These are phyloP conservation scores for Candida boleticola DNA, from an alignment of 805 yeast species.

Conservation along the genomic window DNA sequence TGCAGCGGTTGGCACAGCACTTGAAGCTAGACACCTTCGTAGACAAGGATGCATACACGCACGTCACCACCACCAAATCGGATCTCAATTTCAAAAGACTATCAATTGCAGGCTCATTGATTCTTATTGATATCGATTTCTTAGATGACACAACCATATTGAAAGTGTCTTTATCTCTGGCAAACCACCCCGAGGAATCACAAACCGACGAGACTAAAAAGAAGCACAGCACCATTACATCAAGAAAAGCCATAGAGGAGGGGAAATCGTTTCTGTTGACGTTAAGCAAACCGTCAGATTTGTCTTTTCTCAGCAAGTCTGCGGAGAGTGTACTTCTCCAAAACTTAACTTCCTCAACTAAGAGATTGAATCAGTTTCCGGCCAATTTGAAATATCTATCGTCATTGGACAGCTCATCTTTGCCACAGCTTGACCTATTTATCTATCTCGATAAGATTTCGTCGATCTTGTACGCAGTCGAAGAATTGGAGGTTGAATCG, in stretches of 20 bases:
- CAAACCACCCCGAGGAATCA: conserved; percentile 18
- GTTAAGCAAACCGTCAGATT: background rate
- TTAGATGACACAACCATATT: conserved; percentile 21
- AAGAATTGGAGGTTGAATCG: conserved; percentile 20
- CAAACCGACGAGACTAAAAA: conserved; percentile 2
- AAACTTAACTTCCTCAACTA: conserved; percentile 18
- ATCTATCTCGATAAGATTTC: conserved; percentile 29
- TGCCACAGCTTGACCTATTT: conserved; percentile 29
- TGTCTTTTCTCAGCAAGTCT: conserved; percentile 1
- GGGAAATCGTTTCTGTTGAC: background rate
- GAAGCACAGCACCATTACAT: background rate
- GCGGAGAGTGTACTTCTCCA: conserved; percentile 30
- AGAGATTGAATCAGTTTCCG: conserved; percentile 29
- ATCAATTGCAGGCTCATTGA: conserved; percentile 41
- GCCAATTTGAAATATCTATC: conserved; percentile 35
- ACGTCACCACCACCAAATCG: conserved; percentile 8
- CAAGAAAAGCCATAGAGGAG: background rate
- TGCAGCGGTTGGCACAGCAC: conserved; percentile 40
- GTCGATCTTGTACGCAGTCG: conserved; percentile 24
- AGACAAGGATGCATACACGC: conserved; percentile 33
- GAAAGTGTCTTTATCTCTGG: conserved; percentile 36
- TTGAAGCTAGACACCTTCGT: conserved; percentile 41
- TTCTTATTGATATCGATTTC: conserved; percentile 40
- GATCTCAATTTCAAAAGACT: conserved; percentile 28
- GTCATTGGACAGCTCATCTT: conserved; percentile 32